These are phyloP conservation scores for Artemisia princeps DNA, from an alignment of 140 eudicot species.

Conservation along the genomic window DNA sequence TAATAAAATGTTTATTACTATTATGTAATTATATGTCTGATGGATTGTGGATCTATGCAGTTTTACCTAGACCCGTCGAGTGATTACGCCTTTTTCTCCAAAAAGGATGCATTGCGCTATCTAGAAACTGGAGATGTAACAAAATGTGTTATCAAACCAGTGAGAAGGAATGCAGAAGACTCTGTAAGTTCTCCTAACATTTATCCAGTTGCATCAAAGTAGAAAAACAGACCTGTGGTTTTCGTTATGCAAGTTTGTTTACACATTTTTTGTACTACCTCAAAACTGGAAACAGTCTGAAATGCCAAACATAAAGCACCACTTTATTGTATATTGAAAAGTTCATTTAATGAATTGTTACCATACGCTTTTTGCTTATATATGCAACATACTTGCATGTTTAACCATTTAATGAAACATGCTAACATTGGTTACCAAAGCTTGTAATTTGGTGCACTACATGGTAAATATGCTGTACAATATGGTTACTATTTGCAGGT, in stretches of 20 bases:
- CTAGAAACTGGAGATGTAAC: conserved; percentile 40
- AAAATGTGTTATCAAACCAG: conserved; percentile 30
- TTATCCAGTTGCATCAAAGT: not conserved
- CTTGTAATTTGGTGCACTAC: too few species aligned
- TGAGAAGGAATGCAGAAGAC: conserved; percentile 28
- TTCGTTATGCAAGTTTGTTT: not conserved
- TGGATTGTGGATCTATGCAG: conserved; percentile 29
- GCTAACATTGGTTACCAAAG: too few species aligned
- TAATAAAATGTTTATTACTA: not conserved
- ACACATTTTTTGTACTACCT: not conserved
- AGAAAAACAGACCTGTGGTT: conserved; percentile 5
- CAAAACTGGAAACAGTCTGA: not conserved
- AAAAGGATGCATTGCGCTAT: conserved; percentile 48
- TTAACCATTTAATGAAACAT: too few species aligned
- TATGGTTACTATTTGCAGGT: too few species aligned
- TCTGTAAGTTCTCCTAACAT: conserved; percentile 23
- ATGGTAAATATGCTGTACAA: too few species aligned
- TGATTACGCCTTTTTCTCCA: conserved; percentile 42
- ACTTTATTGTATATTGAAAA: too few species aligned
- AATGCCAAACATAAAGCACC: too few species aligned
- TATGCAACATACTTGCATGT: too few species aligned
- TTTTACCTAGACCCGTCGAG: conserved; percentile 39
- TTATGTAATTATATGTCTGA: conserved; percentile 16
- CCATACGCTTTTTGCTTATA: too few species aligned
- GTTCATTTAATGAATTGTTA: too few species aligned